Conservation (phyloP, 75 land plant genomes). For the Isoetes taiwanensis region DNA sequence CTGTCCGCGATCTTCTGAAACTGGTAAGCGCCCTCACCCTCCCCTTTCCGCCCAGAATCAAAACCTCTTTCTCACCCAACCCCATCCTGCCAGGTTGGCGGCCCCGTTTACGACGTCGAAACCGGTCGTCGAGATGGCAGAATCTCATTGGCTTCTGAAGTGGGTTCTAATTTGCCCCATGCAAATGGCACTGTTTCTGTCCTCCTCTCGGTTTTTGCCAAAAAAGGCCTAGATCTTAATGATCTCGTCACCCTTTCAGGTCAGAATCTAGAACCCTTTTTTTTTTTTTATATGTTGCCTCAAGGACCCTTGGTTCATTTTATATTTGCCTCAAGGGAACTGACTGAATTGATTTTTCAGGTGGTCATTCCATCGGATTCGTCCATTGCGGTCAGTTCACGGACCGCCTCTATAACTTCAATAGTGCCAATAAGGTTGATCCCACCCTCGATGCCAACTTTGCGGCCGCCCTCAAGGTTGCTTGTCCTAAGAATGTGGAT, state of each 20-base stretch:
- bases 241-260: slow-evolving; percentile 47
- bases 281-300: too few species aligned
- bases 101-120: too few species aligned
- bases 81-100: too few species aligned
- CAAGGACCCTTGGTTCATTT: too few species aligned
- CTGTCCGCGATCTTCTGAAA: background rate
- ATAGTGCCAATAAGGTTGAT: slow-evolving; percentile 15
- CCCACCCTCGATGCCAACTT: slow-evolving; percentile 33
- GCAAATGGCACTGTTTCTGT: slow-evolving; percentile 8
- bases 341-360: too few species aligned
- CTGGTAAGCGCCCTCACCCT: background rate
- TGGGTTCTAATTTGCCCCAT: slow-evolving; percentile 6
- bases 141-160: slow-evolving; percentile 15
- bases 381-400: slow-evolving; percentile 30
- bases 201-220: slow-evolving; percentile 16
- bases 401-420: slow-evolving; percentile 43
- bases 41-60: slow-evolving; percentile 17
- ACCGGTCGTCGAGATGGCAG: slow-evolving; percentile 26
- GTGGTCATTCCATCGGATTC: slow-evolving; percentile 41
- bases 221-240: slow-evolving; percentile 13
- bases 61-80: too few species aligned
- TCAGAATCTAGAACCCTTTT: too few species aligned
- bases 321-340: too few species aligned
- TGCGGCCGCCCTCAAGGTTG: too few species aligned
- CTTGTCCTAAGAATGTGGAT: too few species aligned